Conservation (phyloP, 169 alveolate genomes). For the Eimeria praecox region DNA sequence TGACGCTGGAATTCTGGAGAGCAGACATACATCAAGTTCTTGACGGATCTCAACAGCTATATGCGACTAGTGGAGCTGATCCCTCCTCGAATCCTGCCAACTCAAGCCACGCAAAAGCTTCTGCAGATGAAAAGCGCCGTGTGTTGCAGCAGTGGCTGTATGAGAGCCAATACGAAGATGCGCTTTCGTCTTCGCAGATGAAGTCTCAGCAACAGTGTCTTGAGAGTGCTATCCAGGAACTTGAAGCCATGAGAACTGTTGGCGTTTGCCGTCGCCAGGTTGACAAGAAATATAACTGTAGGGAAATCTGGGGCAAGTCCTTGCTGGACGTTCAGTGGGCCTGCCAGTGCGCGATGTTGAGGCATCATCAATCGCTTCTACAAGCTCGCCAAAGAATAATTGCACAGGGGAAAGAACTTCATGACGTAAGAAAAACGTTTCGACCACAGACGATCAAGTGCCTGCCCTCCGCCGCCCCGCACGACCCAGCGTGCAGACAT, state of each 20-base stretch:
- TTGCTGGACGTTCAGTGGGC: slow-evolving; percentile 65
- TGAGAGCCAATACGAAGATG: slow-evolving; percentile 66
- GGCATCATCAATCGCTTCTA: slow-evolving; percentile 31
- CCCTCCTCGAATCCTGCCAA: background rate
- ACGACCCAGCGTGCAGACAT: background rate
- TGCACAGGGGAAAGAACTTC: slow-evolving; percentile 34
- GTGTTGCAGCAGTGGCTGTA: slow-evolving; percentile 74
- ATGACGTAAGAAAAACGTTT: slow-evolving; percentile 3
- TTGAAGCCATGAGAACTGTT: slow-evolving; percentile 57
- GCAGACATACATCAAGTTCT: slow-evolving; percentile 58
- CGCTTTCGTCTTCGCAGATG: slow-evolving; percentile 1
- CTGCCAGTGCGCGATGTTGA: slow-evolving; percentile 58
- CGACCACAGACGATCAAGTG: background rate
- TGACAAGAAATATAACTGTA: background rate
- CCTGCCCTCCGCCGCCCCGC: background rate
- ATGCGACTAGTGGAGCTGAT: background rate
- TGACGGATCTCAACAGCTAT: background rate
- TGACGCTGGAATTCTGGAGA: slow-evolving; percentile 64
- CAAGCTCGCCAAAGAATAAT: slow-evolving; percentile 42
- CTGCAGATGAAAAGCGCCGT: slow-evolving; percentile 36
- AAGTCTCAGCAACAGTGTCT: slow-evolving; percentile 52
- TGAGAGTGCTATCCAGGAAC: slow-evolving; percentile 23
- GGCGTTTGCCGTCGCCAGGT: slow-evolving; percentile 39
- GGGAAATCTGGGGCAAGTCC: slow-evolving; percentile 44
- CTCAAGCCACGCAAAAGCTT: background rate